These are phyloP conservation scores for Diaporthe destruens DNA, from an alignment of 2,329 filamentous ascomycete genomes.

Conservation along the genomic window DNA sequence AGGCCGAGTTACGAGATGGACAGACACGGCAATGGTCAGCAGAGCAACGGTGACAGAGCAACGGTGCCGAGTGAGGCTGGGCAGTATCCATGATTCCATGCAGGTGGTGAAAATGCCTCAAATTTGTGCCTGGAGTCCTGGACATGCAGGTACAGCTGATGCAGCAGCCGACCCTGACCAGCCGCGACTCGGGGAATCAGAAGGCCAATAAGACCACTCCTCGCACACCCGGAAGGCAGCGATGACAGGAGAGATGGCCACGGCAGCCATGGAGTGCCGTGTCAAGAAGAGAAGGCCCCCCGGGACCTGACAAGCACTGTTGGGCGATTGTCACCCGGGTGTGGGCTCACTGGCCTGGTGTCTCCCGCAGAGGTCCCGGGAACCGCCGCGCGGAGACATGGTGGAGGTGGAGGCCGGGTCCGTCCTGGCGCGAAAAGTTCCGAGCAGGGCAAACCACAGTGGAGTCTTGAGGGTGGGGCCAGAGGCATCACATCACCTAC, in stretches of 20 bases:
- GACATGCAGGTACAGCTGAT: slow-evolving; percentile 24
- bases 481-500: slow-evolving; percentile 20
- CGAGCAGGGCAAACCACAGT: neutral
- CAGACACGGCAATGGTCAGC: slow-evolving; percentile 13
- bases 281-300: neutral
- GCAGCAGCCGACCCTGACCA: slow-evolving; percentile 5
- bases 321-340: neutral
- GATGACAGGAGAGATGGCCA: neutral
- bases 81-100: slow-evolving; percentile 26
- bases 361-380: slow-evolving; percentile 17
- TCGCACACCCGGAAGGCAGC: neutral
- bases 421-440: slow-evolving; percentile 27
- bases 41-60: neutral
- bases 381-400: slow-evolving; percentile 9
- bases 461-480: slow-evolving; percentile 13
- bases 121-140: slow-evolving; percentile 6
- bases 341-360: neutral
- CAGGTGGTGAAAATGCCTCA: slow-evolving; percentile 26
- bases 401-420: slow-evolving; percentile 18
- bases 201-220: neutral
- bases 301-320: neutral
- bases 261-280: neutral
- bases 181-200: neutral
- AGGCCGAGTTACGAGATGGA: slow-evolving; percentile 13
- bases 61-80: slow-evolving; percentile 15